Percentiles rank a stretch among this genome's conserved stretches.
Conservation (phyloP, 2,329 filamentous ascomycete genomes). For the Aspergillus udagawae region DNA sequence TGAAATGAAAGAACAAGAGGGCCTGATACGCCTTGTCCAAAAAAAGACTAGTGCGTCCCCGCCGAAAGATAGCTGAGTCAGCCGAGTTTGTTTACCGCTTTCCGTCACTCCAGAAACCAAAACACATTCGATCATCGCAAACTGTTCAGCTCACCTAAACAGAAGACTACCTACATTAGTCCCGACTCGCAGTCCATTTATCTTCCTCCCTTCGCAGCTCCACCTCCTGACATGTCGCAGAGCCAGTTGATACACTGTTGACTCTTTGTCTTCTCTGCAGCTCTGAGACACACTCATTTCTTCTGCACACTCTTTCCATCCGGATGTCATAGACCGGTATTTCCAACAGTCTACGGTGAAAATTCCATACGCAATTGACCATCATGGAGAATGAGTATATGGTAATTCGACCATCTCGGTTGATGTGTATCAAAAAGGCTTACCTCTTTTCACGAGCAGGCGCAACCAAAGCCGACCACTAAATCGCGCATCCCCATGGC, state of each 20-base stretch:
- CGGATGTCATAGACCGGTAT: neutral
- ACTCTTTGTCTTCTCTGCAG: neutral
- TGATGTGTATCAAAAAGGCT: neutral
- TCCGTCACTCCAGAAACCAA: conserved; percentile 30
- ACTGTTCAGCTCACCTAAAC: neutral
- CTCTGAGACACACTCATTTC: conserved; percentile 3
- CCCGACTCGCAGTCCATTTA: neutral
- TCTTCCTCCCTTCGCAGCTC: conserved; percentile 9
- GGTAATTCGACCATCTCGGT: conserved; percentile 15
- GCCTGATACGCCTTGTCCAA: conserved; percentile 11
- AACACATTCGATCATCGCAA: neutral
- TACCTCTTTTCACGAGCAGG: conserved; percentile 15
- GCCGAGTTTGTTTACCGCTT: conserved; percentile 30
- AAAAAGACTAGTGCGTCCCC: conserved; percentile 9
- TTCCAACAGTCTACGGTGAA: neutral
- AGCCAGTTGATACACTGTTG: conserved; percentile 3
- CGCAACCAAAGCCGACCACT: conserved; percentile 22
- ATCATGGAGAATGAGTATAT: conserved; percentile 33
- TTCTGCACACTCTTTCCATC: neutral
- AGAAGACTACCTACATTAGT: neutral
- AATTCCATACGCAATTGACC: neutral
- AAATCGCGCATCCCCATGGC: conserved; percentile 30
- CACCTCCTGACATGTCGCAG: conserved; percentile 13
- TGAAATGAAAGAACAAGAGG: conserved; percentile 7
- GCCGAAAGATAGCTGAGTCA: conserved; percentile 23